phyloP scores from a whole-genome alignment of 2,329 filamentous ascomycete species.

The Nothomitra cinnamomea region DNA sequence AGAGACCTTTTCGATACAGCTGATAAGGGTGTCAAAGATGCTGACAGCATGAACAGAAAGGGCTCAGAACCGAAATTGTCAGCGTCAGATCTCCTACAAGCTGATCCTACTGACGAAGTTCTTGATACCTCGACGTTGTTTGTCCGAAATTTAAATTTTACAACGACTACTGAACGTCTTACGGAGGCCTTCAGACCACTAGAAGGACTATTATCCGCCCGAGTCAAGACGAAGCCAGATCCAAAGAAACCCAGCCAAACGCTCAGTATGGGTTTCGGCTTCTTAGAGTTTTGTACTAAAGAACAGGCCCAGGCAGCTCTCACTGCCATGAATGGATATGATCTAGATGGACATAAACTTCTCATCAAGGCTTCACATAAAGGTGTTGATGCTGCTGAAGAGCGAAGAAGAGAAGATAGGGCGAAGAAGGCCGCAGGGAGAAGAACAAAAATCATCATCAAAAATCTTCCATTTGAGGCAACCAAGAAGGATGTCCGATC shows the following conservation, averaged over 20 bases:
- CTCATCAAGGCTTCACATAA: constrained; percentile 76
- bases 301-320: constrained; percentile 64
- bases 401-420: constrained; percentile 65
- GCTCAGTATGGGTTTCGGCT: constrained; percentile 95
- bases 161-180: constrained; percentile 62
- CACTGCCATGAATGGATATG: constrained; percentile 72
- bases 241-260: constrained; percentile 77
- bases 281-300: constrained; percentile 72
- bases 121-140: constrained; percentile 67
- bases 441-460: constrained; percentile 88
- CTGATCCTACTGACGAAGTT: constrained; percentile 33
- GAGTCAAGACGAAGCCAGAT: constrained; percentile 85
- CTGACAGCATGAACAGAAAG: constrained; percentile 3
- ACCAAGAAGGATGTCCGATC: constrained; percentile 81
- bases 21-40: not conserved
- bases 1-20: constrained; percentile 51
- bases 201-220: constrained; percentile 75
- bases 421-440: constrained; percentile 62
- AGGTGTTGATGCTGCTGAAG: constrained; percentile 72
- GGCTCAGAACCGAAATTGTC: constrained; percentile 43
- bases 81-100: constrained; percentile 49
- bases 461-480: constrained; percentile 93
- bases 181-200: constrained; percentile 63
- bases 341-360: constrained; percentile 74
- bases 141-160: constrained; percentile 86